phyloP scores from a whole-genome alignment of 495 filamentous ascomycete genomes.

The Trichocladium uniseriatum region DNA sequence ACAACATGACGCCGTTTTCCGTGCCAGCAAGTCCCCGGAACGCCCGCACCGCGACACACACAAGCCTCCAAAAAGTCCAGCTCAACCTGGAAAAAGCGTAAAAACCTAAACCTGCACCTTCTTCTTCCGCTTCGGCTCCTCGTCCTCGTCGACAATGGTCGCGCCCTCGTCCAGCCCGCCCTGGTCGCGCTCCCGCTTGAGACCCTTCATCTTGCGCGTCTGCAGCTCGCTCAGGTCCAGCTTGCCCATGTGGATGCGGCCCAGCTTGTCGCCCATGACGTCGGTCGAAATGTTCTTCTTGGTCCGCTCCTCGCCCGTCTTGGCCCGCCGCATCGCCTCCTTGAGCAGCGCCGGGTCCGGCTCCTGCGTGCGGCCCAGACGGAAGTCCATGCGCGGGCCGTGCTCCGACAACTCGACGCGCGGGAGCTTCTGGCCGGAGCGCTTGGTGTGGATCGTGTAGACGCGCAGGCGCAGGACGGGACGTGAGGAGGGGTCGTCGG shows the following conservation, averaged over 20 bases:
- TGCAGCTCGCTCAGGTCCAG: constrained; percentile 82
- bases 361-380: constrained; percentile 68
- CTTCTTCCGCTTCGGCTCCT: constrained; percentile 16
- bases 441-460: constrained; percentile 76
- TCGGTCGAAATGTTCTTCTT: constrained; percentile 97
- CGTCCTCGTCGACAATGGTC: constrained; percentile 6
- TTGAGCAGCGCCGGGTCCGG: constrained; percentile 71
- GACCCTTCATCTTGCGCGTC: constrained; percentile 98
- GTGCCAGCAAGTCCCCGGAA: constrained; percentile 1
- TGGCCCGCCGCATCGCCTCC: constrained; percentile 81
- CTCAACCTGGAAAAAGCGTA: too few species aligned
- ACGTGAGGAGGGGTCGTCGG: constrained; percentile 44
- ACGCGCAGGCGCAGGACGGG: constrained; percentile 73
- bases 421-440: constrained; percentile 75
- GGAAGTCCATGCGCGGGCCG: constrained; percentile 91
- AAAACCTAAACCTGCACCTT: too few species aligned
- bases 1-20: constrained; percentile 10
- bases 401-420: constrained; percentile 91
- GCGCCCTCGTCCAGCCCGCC: constrained; percentile 11
- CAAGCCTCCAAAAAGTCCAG: too few species aligned
- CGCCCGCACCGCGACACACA: constrained; percentile 12
- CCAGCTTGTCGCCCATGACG: constrained; percentile 88
- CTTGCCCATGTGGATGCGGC: constrained; percentile 83
- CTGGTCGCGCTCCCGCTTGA: constrained; percentile 67
- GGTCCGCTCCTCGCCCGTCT: constrained; percentile 58